phyloP scores from a whole-genome alignment of 768 basidiomycete genomes.

The Hydnomerulius pinastri region DNA sequence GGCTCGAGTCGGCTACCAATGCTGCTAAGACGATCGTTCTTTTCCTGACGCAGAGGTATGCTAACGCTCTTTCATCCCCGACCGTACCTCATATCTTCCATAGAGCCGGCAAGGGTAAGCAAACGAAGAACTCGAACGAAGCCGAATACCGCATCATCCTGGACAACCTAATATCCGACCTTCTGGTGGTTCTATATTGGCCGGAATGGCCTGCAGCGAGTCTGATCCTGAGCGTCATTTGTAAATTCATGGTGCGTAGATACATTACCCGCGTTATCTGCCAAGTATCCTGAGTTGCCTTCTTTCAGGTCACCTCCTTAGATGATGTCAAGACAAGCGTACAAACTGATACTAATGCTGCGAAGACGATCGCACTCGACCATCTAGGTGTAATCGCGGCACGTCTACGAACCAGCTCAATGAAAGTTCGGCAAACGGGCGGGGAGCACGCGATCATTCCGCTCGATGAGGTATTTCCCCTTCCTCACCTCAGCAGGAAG shows the following conservation, averaged over 20 bases:
- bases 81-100: constrained; percentile 1
- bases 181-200: constrained; percentile 86
- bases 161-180: constrained; percentile 86
- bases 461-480: constrained; percentile 64
- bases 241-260: constrained; percentile 76
- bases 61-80: not conserved
- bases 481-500: not conserved
- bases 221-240: constrained; percentile 75
- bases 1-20: constrained; percentile 79
- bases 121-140: constrained; percentile 90
- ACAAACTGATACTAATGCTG: constrained; percentile 75
- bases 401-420: constrained; percentile 61
- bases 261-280: not conserved
- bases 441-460: constrained; percentile 47
- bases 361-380: constrained; percentile 88
- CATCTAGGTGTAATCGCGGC: constrained; percentile 94
- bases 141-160: constrained; percentile 92
- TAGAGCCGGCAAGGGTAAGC: constrained; percentile 84
- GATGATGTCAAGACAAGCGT: constrained; percentile 76
- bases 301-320: constrained; percentile 68
- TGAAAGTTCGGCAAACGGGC: constrained; percentile 39
- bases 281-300: not conserved
- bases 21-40: constrained; percentile 83
- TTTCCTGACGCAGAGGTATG: constrained; percentile 69
- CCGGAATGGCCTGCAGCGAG: constrained; percentile 98